phyloP scores from a whole-genome alignment of 2,329 filamentous ascomycete species.

The Exophiala aquamarina region DNA sequence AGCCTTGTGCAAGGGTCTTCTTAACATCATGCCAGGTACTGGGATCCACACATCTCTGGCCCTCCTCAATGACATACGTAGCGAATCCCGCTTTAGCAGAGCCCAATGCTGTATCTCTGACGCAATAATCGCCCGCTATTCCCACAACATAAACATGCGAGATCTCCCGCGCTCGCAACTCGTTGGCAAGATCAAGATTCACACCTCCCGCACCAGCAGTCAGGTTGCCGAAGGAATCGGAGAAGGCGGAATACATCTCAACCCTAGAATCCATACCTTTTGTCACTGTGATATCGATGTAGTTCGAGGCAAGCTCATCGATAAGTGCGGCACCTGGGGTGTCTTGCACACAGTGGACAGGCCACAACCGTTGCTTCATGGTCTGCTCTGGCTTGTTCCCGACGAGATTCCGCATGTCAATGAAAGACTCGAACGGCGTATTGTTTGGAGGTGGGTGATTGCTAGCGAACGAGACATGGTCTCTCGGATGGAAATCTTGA shows the following conservation, averaged over 20 bases:
- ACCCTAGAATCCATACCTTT: constrained; percentile 75
- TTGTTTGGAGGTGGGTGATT: constrained; percentile 69
- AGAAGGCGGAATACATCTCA: constrained; percentile 95
- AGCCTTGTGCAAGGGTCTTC: constrained; percentile 13
- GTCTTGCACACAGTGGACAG: constrained; percentile 79
- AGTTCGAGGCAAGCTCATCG: constrained; percentile 63
- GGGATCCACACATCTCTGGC: constrained; percentile 69
- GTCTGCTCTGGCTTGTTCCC: constrained; percentile 37
- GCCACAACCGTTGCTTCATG: constrained; percentile 76
- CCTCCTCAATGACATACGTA: constrained; percentile 76
- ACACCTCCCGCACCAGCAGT: constrained; percentile 37
- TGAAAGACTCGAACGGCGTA: constrained; percentile 64
- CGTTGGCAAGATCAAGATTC: constrained; percentile 59
- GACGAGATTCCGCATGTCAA: constrained; percentile 56
- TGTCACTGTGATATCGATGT: constrained; percentile 66
- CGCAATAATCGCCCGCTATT: constrained; percentile 86
- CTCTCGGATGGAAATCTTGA: constrained; percentile 82
- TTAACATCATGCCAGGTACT: constrained; percentile 55
- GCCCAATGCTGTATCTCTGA: constrained; percentile 77
- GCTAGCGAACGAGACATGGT: constrained; percentile 84
- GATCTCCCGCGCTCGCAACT: constrained; percentile 58
- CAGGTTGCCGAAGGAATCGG: constrained; percentile 67
- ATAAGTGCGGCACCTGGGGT: constrained; percentile 72
- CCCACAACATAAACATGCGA: constrained; percentile 85
- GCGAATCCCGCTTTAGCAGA: constrained; percentile 72